Percentiles rank a stretch among this genome's conserved stretches.
These are phyloP conservation scores for Bremia lactucae DNA, from an alignment of 352 stramenopile species.

Conservation along the genomic window DNA sequence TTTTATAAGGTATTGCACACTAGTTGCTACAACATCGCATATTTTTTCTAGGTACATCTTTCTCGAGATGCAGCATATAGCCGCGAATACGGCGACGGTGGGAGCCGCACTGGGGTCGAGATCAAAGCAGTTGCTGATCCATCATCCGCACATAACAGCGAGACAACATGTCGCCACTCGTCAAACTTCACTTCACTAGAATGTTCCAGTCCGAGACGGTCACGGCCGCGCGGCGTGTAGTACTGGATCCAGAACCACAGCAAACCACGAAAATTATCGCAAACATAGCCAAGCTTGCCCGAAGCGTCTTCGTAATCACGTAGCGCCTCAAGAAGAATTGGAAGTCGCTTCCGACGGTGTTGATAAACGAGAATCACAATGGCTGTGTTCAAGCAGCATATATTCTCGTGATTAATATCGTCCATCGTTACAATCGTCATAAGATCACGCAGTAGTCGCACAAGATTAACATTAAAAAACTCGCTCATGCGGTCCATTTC, in stretches of 20 bases:
- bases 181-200: slow-evolving; percentile 91
- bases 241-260: slow-evolving; percentile 95
- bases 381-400: slow-evolving; percentile 95
- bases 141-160: slow-evolving; percentile 88
- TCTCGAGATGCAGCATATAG: slow-evolving; percentile 31
- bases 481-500: slow-evolving; percentile 74
- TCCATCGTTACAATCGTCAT: slow-evolving; percentile 91
- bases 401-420: slow-evolving; percentile 96
- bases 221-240: slow-evolving; percentile 88
- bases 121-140: slow-evolving; percentile 80
- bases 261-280: slow-evolving; percentile 87
- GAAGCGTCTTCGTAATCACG: slow-evolving; percentile 56
- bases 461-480: slow-evolving; percentile 85
- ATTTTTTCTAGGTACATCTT: slow-evolving; percentile 12
- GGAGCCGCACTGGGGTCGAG: slow-evolving; percentile 33
- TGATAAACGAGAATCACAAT: slow-evolving; percentile 93
- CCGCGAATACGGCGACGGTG: slow-evolving; percentile 54
- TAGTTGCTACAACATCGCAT: not conserved
- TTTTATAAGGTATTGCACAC: too few species aligned
- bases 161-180: slow-evolving; percentile 88
- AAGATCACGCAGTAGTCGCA: slow-evolving; percentile 88
- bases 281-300: slow-evolving; percentile 60
- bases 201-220: slow-evolving; percentile 90
- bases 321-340: slow-evolving; percentile 49
- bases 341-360: slow-evolving; percentile 77